Evolutionary conservation across 768 basidiomycete genomes (phyloP).

Genomic region (Ramaria sp.): DNA sequence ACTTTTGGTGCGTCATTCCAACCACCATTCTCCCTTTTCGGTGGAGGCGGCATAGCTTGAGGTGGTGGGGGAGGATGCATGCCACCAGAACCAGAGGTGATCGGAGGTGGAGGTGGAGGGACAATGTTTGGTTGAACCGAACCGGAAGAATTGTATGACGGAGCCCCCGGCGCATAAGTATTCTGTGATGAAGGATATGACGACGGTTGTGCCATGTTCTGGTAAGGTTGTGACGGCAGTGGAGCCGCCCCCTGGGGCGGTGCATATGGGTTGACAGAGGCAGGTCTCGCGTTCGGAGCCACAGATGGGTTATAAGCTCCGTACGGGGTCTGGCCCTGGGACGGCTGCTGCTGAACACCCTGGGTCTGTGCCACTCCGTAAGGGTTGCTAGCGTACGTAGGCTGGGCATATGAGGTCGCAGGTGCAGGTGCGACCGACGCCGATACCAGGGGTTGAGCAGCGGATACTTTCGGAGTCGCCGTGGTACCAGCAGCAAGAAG

Average conservation of each 20-base stretch:
- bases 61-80: constrained; percentile 31
- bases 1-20: constrained; percentile 86
- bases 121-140: constrained; percentile 25
- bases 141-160: constrained; percentile 23
- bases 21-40: constrained; percentile 58
- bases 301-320: constrained; percentile 1
- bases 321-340: background rate
- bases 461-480: constrained; percentile 5
- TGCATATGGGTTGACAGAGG: constrained; percentile 4
- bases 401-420: constrained; percentile 13
- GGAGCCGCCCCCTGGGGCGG: constrained; percentile 11
- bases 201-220: constrained; percentile 12
- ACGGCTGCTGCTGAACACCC: background rate
- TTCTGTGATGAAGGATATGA: constrained; percentile 11
- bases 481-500: constrained; percentile 26
- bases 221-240: constrained; percentile 10
- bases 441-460: constrained; percentile 15
- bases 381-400: constrained; percentile 3
- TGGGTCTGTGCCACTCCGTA: constrained; percentile 11
- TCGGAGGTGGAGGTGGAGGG: constrained; percentile 16
- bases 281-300: background rate
- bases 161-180: constrained; percentile 16
- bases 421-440: constrained; percentile 15
- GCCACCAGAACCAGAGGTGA: constrained; percentile 17
- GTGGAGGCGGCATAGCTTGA: constrained; percentile 42